phyloP scores from a whole-genome alignment of 345 rosid species.

The Eucalyptus lansdowneana region DNA sequence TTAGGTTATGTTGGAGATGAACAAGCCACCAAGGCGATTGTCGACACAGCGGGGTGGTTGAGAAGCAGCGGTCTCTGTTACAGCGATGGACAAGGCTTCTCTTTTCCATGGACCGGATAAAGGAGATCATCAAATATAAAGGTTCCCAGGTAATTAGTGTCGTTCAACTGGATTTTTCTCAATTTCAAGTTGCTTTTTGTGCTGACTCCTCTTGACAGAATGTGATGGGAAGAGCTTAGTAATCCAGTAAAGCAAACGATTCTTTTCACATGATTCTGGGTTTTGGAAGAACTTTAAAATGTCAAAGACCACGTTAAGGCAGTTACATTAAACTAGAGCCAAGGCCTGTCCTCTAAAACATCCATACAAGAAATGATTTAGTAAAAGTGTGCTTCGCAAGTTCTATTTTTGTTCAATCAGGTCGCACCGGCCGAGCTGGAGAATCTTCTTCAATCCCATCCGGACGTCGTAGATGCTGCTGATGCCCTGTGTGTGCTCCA shows the following conservation, averaged over 20 bases:
- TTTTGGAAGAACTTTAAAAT: background rate
- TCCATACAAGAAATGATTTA: background rate
- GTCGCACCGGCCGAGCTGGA: constrained; percentile 51
- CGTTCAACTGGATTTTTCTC: background rate
- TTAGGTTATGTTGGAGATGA: constrained; percentile 43
- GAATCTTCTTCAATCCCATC: constrained; percentile 36
- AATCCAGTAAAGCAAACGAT: background rate
- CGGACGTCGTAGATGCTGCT: constrained; percentile 37
- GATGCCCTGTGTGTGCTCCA: constrained; percentile 26
- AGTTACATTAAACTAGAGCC: background rate
- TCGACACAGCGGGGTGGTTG: constrained; percentile 46
- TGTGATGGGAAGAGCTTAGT: background rate
- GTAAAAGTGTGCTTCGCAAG: background rate
- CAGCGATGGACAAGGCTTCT: constrained; percentile 40
- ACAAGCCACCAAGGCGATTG: constrained; percentile 24
- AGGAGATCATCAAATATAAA: constrained; percentile 52
- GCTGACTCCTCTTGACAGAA: background rate
- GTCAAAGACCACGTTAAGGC: background rate
- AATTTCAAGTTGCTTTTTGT: background rate
- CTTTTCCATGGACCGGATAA: constrained; percentile 39
- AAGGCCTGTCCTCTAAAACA: background rate
- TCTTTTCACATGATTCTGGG: background rate
- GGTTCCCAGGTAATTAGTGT: constrained; percentile 39
- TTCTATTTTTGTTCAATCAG: background rate
- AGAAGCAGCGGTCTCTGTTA: constrained; percentile 56